Conservation (phyloP, 2,329 filamentous ascomycete species). For the Aspergillus hiratsukae region DNA sequence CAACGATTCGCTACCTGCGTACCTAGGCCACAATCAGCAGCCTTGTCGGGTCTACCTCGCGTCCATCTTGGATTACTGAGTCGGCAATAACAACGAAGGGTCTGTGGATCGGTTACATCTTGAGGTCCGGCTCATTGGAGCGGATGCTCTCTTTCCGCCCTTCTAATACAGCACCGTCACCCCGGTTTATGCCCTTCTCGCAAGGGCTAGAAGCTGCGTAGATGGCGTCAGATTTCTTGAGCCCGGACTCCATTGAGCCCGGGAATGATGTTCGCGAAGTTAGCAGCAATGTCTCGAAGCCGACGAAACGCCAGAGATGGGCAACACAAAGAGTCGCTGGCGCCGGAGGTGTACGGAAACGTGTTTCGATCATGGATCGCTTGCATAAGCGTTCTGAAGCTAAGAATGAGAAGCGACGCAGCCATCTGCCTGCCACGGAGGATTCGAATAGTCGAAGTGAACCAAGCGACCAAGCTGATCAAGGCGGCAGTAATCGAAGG, state of each 20-base stretch:
- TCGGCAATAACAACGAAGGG: slow-evolving; percentile 2
- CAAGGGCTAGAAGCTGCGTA: slow-evolving; percentile 24
- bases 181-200: slow-evolving; percentile 23
- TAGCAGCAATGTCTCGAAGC: slow-evolving; percentile 51
- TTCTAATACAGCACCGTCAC: slow-evolving; percentile 10
- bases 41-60: slow-evolving; percentile 3
- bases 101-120: slow-evolving; percentile 20
- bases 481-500: slow-evolving; percentile 30
- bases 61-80: background rate
- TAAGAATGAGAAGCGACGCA: slow-evolving; percentile 63
- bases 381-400: slow-evolving; percentile 59
- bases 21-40: background rate
- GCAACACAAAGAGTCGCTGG: slow-evolving; percentile 84
- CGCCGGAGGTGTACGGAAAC: slow-evolving; percentile 71
- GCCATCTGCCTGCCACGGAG: slow-evolving; percentile 32
- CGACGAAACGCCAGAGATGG: slow-evolving; percentile 83
- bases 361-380: slow-evolving; percentile 75
- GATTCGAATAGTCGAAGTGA: slow-evolving; percentile 17
- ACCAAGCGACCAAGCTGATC: slow-evolving; percentile 41
- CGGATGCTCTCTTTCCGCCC: slow-evolving; percentile 23
- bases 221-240: slow-evolving; percentile 39
- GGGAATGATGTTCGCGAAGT: slow-evolving; percentile 25
- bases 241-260: slow-evolving; percentile 25
- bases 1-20: background rate
- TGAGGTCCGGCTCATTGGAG: slow-evolving; percentile 21